Evolutionary conservation across 257 asterid genomes (phyloP).

Genomic region (Capsicum pubescens): DNA sequence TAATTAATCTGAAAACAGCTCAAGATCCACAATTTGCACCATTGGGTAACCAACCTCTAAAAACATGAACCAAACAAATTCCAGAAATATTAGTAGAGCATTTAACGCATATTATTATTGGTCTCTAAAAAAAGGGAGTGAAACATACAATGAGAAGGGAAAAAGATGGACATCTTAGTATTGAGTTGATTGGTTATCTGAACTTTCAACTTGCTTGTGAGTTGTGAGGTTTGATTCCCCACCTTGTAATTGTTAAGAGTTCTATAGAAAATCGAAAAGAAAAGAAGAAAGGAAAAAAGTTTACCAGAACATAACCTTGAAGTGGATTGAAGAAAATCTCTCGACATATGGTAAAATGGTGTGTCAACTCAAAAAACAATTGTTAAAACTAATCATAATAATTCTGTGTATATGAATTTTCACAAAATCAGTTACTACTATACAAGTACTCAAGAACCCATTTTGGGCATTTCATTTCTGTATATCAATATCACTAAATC

Average conservation of each 20-base stretch:
- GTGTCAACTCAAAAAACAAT: constrained; percentile 18
- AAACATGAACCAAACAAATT: neutral
- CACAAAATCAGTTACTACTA: neutral
- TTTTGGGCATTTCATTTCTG: neutral
- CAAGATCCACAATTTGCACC: constrained; percentile 28
- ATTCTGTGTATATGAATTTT: neutral
- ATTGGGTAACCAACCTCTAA: neutral
- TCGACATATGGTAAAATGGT: constrained; percentile 42
- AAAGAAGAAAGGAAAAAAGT: constrained; percentile 28
- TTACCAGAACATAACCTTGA: constrained; percentile 52
- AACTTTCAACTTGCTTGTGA: no score
- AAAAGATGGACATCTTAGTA: no score
- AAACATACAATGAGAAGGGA: neutral
- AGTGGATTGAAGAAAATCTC: constrained; percentile 38
- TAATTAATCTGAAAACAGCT: neutral
- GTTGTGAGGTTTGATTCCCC: no score
- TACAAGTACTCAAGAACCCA: neutral
- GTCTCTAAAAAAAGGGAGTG: neutral
- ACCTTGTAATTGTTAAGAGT: neutral
- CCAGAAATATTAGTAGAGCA: neutral
- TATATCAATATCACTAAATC: neutral
- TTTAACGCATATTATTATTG: neutral
- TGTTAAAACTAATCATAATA: neutral
- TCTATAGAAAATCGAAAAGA: constrained; percentile 25
- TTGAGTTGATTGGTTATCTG: no score